phyloP scores from a whole-genome alignment of 176 grass and related monocot genomes.

The Carex myosuroides region DNA sequence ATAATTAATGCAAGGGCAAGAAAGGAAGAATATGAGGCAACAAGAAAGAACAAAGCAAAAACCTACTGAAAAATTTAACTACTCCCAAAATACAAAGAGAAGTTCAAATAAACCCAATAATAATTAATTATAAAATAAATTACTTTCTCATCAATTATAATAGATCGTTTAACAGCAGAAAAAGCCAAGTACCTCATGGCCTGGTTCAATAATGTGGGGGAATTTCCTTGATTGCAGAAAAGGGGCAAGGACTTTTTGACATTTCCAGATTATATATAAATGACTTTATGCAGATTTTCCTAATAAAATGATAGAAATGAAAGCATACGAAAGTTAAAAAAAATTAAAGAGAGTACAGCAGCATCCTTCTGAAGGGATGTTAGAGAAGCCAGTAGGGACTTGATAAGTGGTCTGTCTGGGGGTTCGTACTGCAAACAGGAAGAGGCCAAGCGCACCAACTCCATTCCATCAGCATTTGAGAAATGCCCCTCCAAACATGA shows the following conservation, averaged over 20 bases:
- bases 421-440: slow-evolving; percentile 78
- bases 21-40: neutral
- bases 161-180: neutral
- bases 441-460: slow-evolving; percentile 66
- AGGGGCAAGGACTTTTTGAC: no score
- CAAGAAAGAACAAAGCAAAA: slow-evolving; percentile 2
- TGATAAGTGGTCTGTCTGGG: slow-evolving; percentile 63
- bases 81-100: neutral
- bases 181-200: neutral
- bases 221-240: neutral
- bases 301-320: neutral
- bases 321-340: slow-evolving; percentile 1
- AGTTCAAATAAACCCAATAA: neutral
- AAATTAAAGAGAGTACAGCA: slow-evolving; percentile 32
- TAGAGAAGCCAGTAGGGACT: slow-evolving; percentile 58
- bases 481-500: slow-evolving; percentile 91
- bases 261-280: neutral
- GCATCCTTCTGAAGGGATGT: slow-evolving; percentile 65
- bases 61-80: slow-evolving; percentile 4
- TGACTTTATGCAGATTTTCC: neutral
- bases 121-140: neutral
- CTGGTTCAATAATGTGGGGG: neutral
- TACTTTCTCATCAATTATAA: neutral
- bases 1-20: neutral
- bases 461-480: slow-evolving; percentile 61